Base-by-base conservation (phyloP, 495 filamentous ascomycete genomes). In the Sordaria brevicollis region DNA sequence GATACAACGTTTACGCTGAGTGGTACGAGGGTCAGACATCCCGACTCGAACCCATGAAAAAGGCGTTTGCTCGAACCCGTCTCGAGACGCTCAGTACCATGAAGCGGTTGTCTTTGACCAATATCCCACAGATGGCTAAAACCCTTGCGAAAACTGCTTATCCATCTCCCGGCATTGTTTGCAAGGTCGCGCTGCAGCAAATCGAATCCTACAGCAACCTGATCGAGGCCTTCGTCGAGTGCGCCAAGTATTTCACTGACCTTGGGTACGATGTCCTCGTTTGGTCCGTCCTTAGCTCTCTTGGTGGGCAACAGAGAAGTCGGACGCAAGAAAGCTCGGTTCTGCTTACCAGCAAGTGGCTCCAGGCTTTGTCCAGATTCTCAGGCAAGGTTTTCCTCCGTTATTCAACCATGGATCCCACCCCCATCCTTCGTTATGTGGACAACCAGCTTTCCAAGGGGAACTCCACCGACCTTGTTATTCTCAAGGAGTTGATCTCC, bases 121-220 rank as follows among this genome's bases (percentile, higher is more conserved):
- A 96, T 74, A 86, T 92, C n/a, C 87, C 88, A 33, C 84, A 87
- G 29, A 96, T 96, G 89, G 93, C 93, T 49, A 88, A 92, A 72
- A 86, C 87, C 19, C 83, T 99, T 43, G 93, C 94, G 3, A 97
- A 97, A 80, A 89, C 93, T 10, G 91, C 94, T 8, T 91, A 90
- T 71, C 88, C 92, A 7, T 93, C 90, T 15, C 96, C 96, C 4
- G 93, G 93, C n/a, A 85, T 95, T 57, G 93, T 99, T 33, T 96
- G 97, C 81, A 89, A 88, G 73, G 89, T 94, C 49, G 91, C 93
- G 11, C 86, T 98, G 68, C 86, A 84, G 36, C 93, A 97, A 75
- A 93, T 97, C 62, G 93, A 97, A 79, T 86, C 89, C 0, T 97
- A 98, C 78, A 91, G 90, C 75, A 97, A 97, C 75, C 85, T 98